Base-by-base conservation (phyloP, 2,329 filamentous ascomycete genomes). In the Aspergillus sp. region DNA sequence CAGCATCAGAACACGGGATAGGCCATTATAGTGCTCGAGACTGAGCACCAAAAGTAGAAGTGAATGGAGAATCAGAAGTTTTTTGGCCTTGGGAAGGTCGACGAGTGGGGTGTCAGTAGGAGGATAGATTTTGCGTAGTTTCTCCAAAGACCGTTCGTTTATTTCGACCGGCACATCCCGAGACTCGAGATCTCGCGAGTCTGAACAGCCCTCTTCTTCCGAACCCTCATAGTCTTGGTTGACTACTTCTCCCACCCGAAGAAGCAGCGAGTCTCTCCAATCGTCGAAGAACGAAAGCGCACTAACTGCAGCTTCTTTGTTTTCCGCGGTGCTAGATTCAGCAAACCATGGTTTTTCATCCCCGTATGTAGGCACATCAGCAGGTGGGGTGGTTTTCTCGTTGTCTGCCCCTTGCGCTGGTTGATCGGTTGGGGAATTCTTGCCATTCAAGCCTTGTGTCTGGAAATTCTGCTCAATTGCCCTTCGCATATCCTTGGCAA, bases 11-110 rank as follows among this genome's bases (percentile, higher is more conserved):
- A 87, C 74, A 10, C 88, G 80, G 3, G 87, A 86, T 59, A 88
- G 83, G 4, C 86, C 81, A 38, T 77, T 81, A 66, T 93, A 95
- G 53, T 86, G 81, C 60, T 93, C 84, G 12, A 94, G 71, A 2
- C 86, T 90, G 2, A 95, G 70, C 5, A 90, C 60, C 22, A 93
- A 73, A 2, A 95, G 72, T 1, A 94, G 72, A 37, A 89, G 71
- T 0, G 83, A 80, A 57, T 93, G 85, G 6, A 94, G 69, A 5
- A 94, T 75, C 6, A 90, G 72, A 2, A 88, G 69, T 7, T 76
- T 73, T 56, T 76, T 79, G 22, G 62, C 57, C 49, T 58, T 59
- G 5, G 67, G 63, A 43, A 70, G 60, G 9, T 62, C 45, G 3
- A 50, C 46, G 9, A 93, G 73, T 2, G 77, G 66, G 5, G 81